These are phyloP conservation scores for Gracilaria domingensis DNA, from an alignment of 23 red algal genomes.

Conservation along the genomic window DNA sequence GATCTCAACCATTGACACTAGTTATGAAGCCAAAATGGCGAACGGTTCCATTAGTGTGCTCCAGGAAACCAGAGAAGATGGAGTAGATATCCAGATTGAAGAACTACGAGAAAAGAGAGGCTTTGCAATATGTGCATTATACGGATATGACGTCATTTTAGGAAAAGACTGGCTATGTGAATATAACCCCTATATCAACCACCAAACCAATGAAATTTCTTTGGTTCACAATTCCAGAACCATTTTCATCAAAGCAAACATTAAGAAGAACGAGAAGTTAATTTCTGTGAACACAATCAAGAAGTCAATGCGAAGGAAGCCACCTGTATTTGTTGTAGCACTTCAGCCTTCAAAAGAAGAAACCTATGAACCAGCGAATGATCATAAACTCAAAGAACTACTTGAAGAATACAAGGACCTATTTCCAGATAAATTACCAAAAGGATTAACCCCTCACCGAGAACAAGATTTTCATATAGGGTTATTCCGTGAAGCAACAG, in stretches of 20 bases:
- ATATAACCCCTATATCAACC: too few species aligned
- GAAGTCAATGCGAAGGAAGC: too few species aligned
- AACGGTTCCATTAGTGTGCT: neutral
- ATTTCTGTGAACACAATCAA: too few species aligned
- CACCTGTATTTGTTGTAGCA: too few species aligned
- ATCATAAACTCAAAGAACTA: neutral
- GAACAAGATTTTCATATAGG: conserved; percentile 21
- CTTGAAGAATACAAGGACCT: conserved; percentile 11
- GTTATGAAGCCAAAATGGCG: too few species aligned
- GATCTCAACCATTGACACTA: too few species aligned
- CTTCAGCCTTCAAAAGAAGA: neutral
- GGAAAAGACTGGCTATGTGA: too few species aligned
- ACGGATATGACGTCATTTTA: too few species aligned
- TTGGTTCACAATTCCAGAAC: neutral
- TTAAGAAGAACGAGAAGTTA: neutral
- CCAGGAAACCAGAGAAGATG: neutral
- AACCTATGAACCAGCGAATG: neutral
- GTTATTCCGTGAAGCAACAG: neutral
- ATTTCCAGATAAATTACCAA: conserved; percentile 42
- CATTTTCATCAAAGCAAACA: neutral
- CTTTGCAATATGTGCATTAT: too few species aligned
- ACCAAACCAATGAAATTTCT: neutral
- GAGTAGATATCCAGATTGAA: neutral
- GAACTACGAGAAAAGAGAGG: too few species aligned
- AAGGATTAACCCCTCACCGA: conserved; percentile 15